phyloP scores from a whole-genome alignment of 495 filamentous ascomycete genomes.

The Hypoxylon subgilvum region DNA sequence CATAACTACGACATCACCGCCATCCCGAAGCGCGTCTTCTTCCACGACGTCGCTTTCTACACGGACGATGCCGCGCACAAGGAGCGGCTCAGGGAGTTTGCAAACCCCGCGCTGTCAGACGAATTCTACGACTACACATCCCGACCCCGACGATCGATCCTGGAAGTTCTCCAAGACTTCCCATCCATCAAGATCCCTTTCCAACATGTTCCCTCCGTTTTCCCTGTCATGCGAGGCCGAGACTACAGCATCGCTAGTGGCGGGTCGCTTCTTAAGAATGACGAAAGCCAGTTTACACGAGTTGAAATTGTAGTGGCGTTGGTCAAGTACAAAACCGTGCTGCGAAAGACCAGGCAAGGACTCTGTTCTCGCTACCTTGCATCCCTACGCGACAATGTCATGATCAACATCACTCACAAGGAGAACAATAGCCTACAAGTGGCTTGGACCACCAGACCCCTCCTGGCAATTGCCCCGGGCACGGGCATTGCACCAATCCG shows the following conservation, averaged over 20 bases:
- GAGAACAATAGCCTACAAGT: conserved; percentile 6
- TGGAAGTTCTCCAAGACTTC: conserved; percentile 93
- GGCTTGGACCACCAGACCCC: conserved; percentile 50
- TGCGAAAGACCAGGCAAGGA: conserved; percentile 83
- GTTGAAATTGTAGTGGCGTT: conserved; percentile 88
- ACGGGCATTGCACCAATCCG: conserved; percentile 92
- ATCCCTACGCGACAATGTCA: conserved; percentile 61
- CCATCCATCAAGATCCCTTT: conserved; percentile 80
- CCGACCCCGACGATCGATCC: conserved; percentile 84
- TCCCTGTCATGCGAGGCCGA: conserved; percentile 77
- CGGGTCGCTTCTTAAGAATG: conserved; percentile 45
- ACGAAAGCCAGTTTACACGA: conserved; percentile 37
- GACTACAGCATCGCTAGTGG: conserved; percentile 90
- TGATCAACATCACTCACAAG: conserved; percentile 62
- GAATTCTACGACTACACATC: conserved; percentile 96
- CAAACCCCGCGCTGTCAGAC: conserved; percentile 74
- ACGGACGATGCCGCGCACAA: conserved; percentile 73
- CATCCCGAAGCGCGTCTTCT: conserved; percentile 87
- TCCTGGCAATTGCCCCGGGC: conserved; percentile 84
- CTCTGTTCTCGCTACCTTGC: conserved; percentile 89
- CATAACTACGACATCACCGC: conserved; percentile 87
- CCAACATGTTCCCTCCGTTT: conserved; percentile 67
- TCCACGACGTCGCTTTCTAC: conserved; percentile 73
- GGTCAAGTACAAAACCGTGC: conserved; percentile 87
- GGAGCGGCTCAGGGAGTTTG: conserved; percentile 83